Evolutionary conservation across 768 basidiomycete genomes (phyloP).

Genomic region (Tulasnella sp.): DNA sequence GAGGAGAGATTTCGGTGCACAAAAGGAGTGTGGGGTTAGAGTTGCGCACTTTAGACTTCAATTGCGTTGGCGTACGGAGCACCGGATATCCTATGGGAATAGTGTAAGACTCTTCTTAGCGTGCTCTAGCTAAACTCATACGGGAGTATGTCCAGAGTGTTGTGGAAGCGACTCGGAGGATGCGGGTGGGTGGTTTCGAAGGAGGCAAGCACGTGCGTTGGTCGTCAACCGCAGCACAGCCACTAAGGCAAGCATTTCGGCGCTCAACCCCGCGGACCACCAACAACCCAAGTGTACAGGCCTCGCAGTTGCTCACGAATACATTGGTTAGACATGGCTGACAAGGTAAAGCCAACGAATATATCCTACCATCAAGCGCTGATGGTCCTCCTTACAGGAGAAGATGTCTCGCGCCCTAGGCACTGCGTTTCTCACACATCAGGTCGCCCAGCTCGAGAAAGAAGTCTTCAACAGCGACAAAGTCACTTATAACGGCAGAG

Average conservation of each 20-base stretch:
- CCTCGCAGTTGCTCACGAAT: not conserved
- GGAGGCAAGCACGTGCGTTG: too few relatives aligned
- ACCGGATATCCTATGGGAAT: too few relatives aligned
- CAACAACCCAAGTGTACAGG: not conserved
- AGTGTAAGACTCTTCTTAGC: too few relatives aligned
- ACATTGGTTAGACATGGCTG: not conserved
- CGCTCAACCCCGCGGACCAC: too few relatives aligned
- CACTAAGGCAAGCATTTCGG: too few relatives aligned
- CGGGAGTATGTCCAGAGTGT: too few relatives aligned
- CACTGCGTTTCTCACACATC: constrained; percentile 76
- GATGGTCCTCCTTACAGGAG: constrained; percentile 12
- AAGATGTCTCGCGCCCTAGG: constrained; percentile 74
- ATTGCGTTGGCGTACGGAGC: too few relatives aligned
- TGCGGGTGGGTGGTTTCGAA: not conserved
- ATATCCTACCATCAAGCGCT: not conserved
- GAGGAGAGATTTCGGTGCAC: too few relatives aligned
- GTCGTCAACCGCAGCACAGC: too few relatives aligned
- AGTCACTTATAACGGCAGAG: constrained; percentile 33
- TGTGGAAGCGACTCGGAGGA: not conserved
- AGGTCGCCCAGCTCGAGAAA: constrained; percentile 81
- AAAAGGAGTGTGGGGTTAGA: too few relatives aligned
- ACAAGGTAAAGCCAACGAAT: not conserved
- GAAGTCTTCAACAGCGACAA: constrained; percentile 35
- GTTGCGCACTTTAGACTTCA: too few relatives aligned
- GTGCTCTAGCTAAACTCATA: too few relatives aligned